phyloP scores from a whole-genome alignment of 2,329 filamentous ascomycete species.

The Macrophomina phaseolina region DNA sequence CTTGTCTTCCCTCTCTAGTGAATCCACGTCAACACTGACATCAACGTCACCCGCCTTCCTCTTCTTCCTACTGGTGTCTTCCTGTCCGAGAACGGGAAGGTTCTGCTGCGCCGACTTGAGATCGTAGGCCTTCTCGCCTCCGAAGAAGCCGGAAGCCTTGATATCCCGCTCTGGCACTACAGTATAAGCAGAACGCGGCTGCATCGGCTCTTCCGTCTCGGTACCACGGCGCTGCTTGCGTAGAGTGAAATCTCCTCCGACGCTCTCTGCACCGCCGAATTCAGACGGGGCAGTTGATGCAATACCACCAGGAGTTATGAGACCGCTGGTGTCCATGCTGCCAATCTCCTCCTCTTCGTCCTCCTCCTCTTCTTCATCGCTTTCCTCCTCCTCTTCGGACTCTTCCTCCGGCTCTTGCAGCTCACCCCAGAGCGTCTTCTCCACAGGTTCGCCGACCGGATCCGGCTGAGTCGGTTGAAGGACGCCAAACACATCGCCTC shows the following conservation, averaged over 20 bases:
- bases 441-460: constrained; percentile 74
- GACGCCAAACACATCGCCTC: constrained; percentile 92
- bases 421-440: constrained; percentile 90
- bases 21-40: constrained; percentile 86
- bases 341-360: constrained; percentile 67
- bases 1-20: constrained; percentile 74
- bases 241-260: constrained; percentile 87
- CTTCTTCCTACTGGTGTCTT: constrained; percentile 82
- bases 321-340: constrained; percentile 64
- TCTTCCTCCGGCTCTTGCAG: constrained; percentile 71
- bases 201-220: constrained; percentile 81
- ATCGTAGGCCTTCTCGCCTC: constrained; percentile 92
- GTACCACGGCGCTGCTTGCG: constrained; percentile 84
- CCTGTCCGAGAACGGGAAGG: constrained; percentile 77
- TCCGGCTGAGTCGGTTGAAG: constrained; percentile 65
- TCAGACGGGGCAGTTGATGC: constrained; percentile 82
- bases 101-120: constrained; percentile 65
- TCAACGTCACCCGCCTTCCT: constrained; percentile 91
- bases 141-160: constrained; percentile 90
- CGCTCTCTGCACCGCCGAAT: constrained; percentile 74
- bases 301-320: constrained; percentile 82
- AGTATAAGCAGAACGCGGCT: constrained; percentile 82
- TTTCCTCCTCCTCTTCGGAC: constrained; percentile 63
- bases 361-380: constrained; percentile 73
- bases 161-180: constrained; percentile 89